Evolutionary conservation across 495 filamentous ascomycete genomes (phyloP), one percentile per base, ranked within the genome.

Genomic region (Tuber microsphaerosporum): DNA sequence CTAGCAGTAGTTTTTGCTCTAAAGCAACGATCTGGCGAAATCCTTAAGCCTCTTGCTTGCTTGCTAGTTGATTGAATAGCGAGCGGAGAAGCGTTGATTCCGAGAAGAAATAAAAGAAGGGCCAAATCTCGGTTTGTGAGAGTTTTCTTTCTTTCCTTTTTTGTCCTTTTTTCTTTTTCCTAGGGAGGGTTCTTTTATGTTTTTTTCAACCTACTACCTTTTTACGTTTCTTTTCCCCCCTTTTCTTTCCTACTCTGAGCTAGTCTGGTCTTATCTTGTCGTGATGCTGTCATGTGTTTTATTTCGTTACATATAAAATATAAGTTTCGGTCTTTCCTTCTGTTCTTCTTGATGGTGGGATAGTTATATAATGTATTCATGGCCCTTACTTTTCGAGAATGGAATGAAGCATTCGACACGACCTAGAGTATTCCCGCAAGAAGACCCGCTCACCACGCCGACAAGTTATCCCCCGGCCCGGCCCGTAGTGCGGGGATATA

Each of bases 1-100:
- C 9, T 43, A 43, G 74, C 75, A 75, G 74, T 78, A 73, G 73
- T 70, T 70, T 26, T 74, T 69, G 0, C 22, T 61, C n/a, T 26
- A 26, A 26, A 14, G 12, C 51, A 61, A 26, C n/a, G n/a, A 12
- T 61, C n/a, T 61, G 0, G 51, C 1, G 22, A 31, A 31, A 31
- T 26, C n/a, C n/a, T 61, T 61, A 6, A 8, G 51, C n/a, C 48
- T n/a, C 26, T 56, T 9, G 9, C 8, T 10, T n/a, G 10, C 10
- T 61, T 12, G 10, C 3, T 61, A 26, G 51, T 26, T 61, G 26
- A 10, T 14, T 61, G 51, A 26, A 10, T 26, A n/a, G 51, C 2
- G 48, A n/a, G 48, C 48, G n/a, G n/a, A 31, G 10, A 61, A 61
- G 14, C 72, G 46, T 75, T 10, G 37, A 74, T 42, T 56, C 34